These are phyloP conservation scores for Trichoderma brevicompactum DNA, from an alignment of 2,329 filamentous ascomycete genomes.

Conservation along the genomic window DNA sequence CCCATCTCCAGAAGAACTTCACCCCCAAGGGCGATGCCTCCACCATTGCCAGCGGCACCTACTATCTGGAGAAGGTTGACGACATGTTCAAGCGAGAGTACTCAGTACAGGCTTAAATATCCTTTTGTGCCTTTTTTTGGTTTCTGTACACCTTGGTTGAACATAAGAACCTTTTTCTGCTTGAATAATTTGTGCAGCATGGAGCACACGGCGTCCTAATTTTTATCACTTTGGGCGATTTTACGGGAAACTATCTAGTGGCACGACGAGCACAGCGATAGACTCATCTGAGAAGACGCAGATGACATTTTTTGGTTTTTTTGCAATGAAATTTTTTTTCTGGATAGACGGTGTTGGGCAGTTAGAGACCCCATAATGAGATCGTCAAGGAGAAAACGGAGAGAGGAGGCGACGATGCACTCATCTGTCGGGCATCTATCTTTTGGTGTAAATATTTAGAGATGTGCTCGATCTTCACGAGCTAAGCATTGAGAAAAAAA, in stretches of 20 bases:
- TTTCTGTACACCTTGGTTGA: background rate
- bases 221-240: slow-evolving; percentile 21
- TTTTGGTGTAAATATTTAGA: slow-evolving; percentile 13
- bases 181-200: slow-evolving; percentile 28
- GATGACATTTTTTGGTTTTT: slow-evolving; percentile 12
- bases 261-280: slow-evolving; percentile 28
- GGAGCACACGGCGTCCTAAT: slow-evolving; percentile 19
- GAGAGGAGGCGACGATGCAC: background rate
- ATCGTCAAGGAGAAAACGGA: background rate
- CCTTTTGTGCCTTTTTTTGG: background rate
- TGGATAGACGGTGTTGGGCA: slow-evolving; percentile 27
- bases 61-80: slow-evolving; percentile 80
- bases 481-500: background rate
- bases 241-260: slow-evolving; percentile 11
- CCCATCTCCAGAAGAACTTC: slow-evolving; percentile 81
- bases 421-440: background rate
- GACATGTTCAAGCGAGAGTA: slow-evolving; percentile 87
- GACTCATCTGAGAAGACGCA: slow-evolving; percentile 29
- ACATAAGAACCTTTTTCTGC: slow-evolving; percentile 5
- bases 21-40: slow-evolving; percentile 70
- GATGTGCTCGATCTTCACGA: background rate
- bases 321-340: slow-evolving; percentile 1
- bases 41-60: slow-evolving; percentile 68
- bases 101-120: slow-evolving; percentile 68
- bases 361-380: slow-evolving; percentile 28